phyloP scores from a whole-genome alignment of 345 rosid species.

The Salix arbutifolia region DNA sequence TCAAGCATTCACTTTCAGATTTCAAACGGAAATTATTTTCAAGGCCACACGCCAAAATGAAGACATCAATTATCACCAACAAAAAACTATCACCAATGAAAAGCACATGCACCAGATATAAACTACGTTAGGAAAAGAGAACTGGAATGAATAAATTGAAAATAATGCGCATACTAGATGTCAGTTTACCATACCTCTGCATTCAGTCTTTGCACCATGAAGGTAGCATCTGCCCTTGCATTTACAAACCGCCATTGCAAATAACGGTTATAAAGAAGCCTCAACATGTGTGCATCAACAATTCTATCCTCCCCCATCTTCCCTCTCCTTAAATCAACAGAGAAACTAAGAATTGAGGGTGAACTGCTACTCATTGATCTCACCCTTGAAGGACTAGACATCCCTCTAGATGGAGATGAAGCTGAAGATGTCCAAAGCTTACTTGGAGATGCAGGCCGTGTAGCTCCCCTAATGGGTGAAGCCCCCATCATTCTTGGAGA shows the following conservation, averaged over 20 bases:
- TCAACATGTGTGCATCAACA: constrained; percentile 70
- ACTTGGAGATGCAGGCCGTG: constrained; percentile 74
- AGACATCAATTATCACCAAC: not conserved
- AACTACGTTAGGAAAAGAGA: not conserved
- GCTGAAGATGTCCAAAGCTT: constrained; percentile 63
- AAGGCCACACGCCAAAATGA: not conserved
- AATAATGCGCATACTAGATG: not conserved
- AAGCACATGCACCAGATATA: not conserved
- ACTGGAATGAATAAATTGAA: not conserved
- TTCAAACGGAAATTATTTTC: not conserved
- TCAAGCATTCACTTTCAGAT: not conserved
- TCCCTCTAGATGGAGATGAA: constrained; percentile 54
- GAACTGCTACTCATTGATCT: constrained; percentile 40
- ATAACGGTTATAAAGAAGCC: constrained; percentile 75
- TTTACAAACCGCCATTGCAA: constrained; percentile 87
- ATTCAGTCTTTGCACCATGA: constrained; percentile 52
- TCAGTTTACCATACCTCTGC: constrained; percentile 60
- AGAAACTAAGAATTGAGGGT: constrained; percentile 82
- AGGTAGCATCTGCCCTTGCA: constrained; percentile 70
- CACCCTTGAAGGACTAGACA: constrained; percentile 66
- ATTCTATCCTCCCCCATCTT: constrained; percentile 73
- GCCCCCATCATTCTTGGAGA: constrained; percentile 68
- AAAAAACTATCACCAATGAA: not conserved
- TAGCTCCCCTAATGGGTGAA: constrained; percentile 47
- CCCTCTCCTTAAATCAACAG: constrained; percentile 83